phyloP scores from a whole-genome alignment of 2,329 filamentous ascomycete species.

The Aspergillus novofumigatus region DNA sequence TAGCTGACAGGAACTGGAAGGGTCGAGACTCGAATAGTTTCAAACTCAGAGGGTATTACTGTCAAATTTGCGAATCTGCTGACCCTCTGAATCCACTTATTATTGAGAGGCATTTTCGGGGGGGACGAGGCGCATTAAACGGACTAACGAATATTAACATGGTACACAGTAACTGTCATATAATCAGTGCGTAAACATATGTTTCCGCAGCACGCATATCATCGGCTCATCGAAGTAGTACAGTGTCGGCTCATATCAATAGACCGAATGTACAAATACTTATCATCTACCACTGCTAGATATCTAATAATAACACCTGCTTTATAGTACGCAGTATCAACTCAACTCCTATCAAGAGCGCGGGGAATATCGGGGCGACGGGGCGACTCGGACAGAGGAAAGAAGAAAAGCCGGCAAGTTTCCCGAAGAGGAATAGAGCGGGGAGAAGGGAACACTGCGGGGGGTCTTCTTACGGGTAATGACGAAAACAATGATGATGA shows the following conservation, averaged over 20 bases:
- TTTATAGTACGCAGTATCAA: not conserved
- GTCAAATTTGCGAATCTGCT: slow-evolving; percentile 19
- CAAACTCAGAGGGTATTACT: not conserved
- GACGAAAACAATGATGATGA: slow-evolving; percentile 10
- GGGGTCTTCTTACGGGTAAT: slow-evolving; percentile 4
- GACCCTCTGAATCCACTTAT: slow-evolving; percentile 15
- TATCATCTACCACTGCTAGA: too few relatives aligned
- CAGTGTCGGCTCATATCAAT: not conserved
- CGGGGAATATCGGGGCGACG: slow-evolving; percentile 22
- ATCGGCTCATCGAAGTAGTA: not conserved
- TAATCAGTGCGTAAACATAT: not conserved
- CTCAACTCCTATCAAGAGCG: not conserved
- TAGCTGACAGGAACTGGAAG: not conserved
- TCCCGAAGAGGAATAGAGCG: slow-evolving; percentile 15
- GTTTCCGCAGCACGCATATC: not conserved
- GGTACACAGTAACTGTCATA: not conserved
- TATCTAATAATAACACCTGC: too few relatives aligned
- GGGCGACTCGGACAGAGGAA: slow-evolving; percentile 11
- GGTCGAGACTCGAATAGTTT: slow-evolving; percentile 4
- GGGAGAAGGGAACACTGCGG: slow-evolving; percentile 8
- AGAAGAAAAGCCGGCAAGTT: slow-evolving; percentile 15
- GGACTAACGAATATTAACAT: not conserved
- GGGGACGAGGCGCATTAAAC: too few relatives aligned
- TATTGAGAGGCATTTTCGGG: slow-evolving; percentile 1
- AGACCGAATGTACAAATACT: not conserved